phyloP scores from a whole-genome alignment of 768 basidiomycete species.

The Multifurca ochricompacta region DNA sequence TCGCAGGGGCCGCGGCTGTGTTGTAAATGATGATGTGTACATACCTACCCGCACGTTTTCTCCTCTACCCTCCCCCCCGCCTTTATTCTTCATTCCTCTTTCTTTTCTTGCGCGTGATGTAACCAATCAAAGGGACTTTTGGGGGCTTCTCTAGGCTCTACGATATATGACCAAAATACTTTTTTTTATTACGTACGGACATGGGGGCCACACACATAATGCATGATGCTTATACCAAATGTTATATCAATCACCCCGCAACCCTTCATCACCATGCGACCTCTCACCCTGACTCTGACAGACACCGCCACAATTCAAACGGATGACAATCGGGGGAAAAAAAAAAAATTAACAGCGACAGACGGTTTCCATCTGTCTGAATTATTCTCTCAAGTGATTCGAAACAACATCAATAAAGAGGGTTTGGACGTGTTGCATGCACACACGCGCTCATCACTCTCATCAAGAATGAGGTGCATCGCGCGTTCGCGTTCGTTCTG shows the following conservation, averaged over 20 bases:
- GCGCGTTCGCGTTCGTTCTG: no score
- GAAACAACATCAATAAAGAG: no score
- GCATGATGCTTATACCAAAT: constrained; percentile 13
- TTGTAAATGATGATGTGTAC: neutral
- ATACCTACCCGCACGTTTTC: neutral
- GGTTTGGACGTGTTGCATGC: no score
- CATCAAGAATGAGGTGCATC: no score
- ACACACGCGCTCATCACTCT: no score
- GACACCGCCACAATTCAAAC: neutral
- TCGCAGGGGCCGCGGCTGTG: constrained; percentile 3
- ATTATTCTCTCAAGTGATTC: no score
- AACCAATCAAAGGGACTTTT: constrained; percentile 5
- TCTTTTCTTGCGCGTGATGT: constrained; percentile 3
- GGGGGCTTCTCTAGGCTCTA: neutral
- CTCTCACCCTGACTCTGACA: neutral
- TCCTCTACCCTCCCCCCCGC: no score
- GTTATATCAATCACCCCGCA: neutral
- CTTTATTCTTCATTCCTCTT: neutral
- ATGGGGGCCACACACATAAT: constrained; percentile 3
- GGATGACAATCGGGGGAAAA: neutral
- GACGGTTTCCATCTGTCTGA: neutral
- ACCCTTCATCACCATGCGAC: neutral
- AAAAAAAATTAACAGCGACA: neutral
- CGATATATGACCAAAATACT: constrained; percentile 4
- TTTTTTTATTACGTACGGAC: neutral